A percentile compares a stretch with the other conserved stretches of the same genome.
phyloP scores from a whole-genome alignment of 176 grass and related monocot genomes.

The Bonia amplexicaulis region DNA sequence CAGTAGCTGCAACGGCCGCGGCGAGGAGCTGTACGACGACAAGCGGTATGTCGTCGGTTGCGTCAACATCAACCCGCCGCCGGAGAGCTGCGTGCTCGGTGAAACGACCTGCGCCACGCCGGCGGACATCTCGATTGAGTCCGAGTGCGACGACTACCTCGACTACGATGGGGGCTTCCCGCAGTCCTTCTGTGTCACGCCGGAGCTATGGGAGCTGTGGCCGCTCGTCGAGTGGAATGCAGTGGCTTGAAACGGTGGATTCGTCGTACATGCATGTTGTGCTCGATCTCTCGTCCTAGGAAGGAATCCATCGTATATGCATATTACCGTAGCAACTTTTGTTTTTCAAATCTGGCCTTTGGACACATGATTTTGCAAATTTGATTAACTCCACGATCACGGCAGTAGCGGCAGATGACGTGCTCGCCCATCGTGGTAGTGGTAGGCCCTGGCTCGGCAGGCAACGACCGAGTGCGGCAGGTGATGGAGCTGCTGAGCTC shows the following conservation, averaged over 20 bases:
- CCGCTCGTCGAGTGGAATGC: slow-evolving; percentile 62
- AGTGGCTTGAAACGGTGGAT: slow-evolving; percentile 32
- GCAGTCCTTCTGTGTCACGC: slow-evolving; percentile 54
- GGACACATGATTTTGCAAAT: no score
- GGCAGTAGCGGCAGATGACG: no score
- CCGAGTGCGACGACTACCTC: slow-evolving; percentile 44
- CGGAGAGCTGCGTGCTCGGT: slow-evolving; percentile 46
- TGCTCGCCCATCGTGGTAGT: no score
- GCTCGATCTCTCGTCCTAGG: not conserved
- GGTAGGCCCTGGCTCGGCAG: no score
- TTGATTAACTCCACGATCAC: no score
- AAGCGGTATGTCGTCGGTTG: slow-evolving; percentile 20
- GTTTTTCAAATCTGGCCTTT: no score
- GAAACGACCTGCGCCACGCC: slow-evolving; percentile 24
- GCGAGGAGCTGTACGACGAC: slow-evolving; percentile 13
- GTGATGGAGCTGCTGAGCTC: no score
- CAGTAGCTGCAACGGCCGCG: slow-evolving; percentile 35
- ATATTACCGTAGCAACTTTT: no score
- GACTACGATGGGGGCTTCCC: slow-evolving; percentile 37
- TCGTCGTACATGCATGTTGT: slow-evolving; percentile 17
- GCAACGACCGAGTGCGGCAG: no score
- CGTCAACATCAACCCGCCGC: slow-evolving; percentile 14
- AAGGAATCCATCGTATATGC: no score
- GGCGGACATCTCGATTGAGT: slow-evolving; percentile 33
- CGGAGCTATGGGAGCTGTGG: slow-evolving; percentile 79